Conservation (phyloP, 2,329 filamentous ascomycete genomes). For the Phyllachora maydis region DNA sequence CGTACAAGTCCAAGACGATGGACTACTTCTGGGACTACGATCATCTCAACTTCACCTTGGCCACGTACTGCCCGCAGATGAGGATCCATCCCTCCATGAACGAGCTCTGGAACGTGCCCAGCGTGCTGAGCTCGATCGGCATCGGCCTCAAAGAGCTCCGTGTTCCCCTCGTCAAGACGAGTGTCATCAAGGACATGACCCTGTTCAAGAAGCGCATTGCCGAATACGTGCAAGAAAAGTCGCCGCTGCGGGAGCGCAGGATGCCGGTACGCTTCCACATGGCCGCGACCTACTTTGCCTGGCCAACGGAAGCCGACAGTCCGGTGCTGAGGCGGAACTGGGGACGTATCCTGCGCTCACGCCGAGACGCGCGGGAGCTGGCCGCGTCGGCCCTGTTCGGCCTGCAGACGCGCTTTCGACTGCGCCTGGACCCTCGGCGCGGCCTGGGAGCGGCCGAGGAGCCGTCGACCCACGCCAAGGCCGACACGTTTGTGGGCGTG, state of each 20-base stretch:
- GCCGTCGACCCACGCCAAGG: no score
- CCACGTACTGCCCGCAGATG: conserved; percentile 14
- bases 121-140: conserved; percentile 7
- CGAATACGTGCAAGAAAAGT: conserved; percentile 7
- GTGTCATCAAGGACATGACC: conserved; percentile 7
- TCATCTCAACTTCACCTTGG: conserved; percentile 11
- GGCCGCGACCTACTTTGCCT: conserved; percentile 9
- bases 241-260: conserved; percentile 8
- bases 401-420: conserved; percentile 9
- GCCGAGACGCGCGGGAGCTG: conserved; percentile 12
- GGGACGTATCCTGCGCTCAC: conserved; percentile 16
- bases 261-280: conserved; percentile 14
- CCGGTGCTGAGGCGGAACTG: conserved; percentile 12
- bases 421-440: conserved; percentile 9
- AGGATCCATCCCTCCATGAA: conserved; percentile 12
- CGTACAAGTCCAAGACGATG: conserved; percentile 9
- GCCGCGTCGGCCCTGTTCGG: conserved; percentile 14
- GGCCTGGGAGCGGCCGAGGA: no score
- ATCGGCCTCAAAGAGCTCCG: conserved; percentile 8
- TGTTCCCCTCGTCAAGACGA: conserved; percentile 4
- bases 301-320: conserved; percentile 11
- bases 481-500: conserved; percentile 11
- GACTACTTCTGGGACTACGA: conserved; percentile 14
- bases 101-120: conserved; percentile 13
- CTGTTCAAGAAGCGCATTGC: conserved; percentile 7